Conservation (phyloP, 371 early-diverging fungal genomes). For the Apophysomyces sp. region DNA sequence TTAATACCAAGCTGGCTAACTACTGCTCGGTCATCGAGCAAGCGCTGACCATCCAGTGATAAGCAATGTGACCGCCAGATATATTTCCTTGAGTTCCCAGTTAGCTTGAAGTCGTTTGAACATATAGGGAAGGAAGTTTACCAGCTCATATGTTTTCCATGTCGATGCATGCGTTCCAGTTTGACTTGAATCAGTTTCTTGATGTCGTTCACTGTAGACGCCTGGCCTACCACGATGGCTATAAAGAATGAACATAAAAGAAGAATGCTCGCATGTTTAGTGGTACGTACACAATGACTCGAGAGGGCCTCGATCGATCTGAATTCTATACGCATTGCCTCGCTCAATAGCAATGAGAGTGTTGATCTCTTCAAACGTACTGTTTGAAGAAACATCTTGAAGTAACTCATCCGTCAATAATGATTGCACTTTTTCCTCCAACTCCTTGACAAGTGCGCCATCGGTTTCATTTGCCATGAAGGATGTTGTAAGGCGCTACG, state of each 20-base stretch:
- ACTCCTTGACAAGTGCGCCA: constrained; percentile 4
- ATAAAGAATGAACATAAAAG: background rate
- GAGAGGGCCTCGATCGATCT: constrained; percentile 27
- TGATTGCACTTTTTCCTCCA: constrained; percentile 20
- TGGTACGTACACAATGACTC: constrained; percentile 26
- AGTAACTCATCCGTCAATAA: constrained; percentile 27
- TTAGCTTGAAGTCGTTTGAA: background rate
- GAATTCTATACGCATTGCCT: constrained; percentile 34
- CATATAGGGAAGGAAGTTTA: background rate
- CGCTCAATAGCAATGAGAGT: constrained; percentile 38
- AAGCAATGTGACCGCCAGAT: constrained; percentile 44
- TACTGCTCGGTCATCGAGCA: constrained; percentile 27
- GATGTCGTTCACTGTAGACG: constrained; percentile 31
- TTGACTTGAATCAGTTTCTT: constrained; percentile 23
- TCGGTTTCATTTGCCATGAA: constrained; percentile 4
- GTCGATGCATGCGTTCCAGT: constrained; percentile 14
- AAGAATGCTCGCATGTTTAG: background rate
- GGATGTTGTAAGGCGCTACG: too few species aligned
- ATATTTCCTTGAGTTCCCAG: constrained; percentile 25
- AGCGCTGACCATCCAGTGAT: constrained; percentile 11
- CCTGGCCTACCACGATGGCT: constrained; percentile 37
- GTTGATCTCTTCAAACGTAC: constrained; percentile 29
- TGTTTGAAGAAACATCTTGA: constrained; percentile 10
- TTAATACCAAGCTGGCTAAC: constrained; percentile 40
- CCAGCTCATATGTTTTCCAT: constrained; percentile 25